Evolutionary conservation across 1,284 basidiomycete genomes (phyloP), one percentile per base, ranked within the genome.

Genomic region (Fomitopsis schrenkii): DNA sequence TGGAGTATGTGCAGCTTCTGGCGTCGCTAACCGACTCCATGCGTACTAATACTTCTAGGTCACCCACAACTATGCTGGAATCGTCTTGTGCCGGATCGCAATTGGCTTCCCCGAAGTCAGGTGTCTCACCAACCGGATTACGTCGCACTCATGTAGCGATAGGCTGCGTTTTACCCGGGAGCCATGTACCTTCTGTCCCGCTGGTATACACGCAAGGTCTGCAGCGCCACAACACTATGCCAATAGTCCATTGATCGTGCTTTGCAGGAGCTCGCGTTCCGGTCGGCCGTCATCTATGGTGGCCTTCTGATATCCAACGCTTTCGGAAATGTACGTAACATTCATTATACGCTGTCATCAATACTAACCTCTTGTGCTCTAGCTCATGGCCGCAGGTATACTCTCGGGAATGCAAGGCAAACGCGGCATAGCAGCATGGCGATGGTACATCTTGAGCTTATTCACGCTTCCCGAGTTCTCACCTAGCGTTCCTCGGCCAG

Each of bases 261-360:
- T 44, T 45, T 45, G 10, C 59, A 87, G 85, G 86, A 89, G 73
- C 74, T 89, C 6, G 85, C 85, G 0, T 82, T 91, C 60, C 83
- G 91, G 42, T 83, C 86, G 55, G 86, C 88, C 0, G 80, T 91
- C 59, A 79, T 94, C 2, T 91, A 86, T 71, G 79, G 80, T 7
- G 90, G 89, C 17, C 69, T 86, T 3, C 75, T 92, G n/a, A 79
- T 91, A 55, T 88, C 87, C 0, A 92, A 91, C 74, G 90, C 91
- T 2, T 91, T 93, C 70, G 89, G 90, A 45, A 78, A 82, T 59
- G 86, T 88, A 59, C 71, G 85, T 67, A n/a, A 14, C 33, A 35
- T 14, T 4, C 40, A n/a, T 35, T 8, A 15, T n/a, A 17, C 19
- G 7, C 22, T 19, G n/a, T 26, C n/a, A 35, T 3, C 35, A 14